Evolutionary conservation across 2,329 filamentous ascomycete species (phyloP).

Genomic region (Botrytis sinoallii): DNA sequence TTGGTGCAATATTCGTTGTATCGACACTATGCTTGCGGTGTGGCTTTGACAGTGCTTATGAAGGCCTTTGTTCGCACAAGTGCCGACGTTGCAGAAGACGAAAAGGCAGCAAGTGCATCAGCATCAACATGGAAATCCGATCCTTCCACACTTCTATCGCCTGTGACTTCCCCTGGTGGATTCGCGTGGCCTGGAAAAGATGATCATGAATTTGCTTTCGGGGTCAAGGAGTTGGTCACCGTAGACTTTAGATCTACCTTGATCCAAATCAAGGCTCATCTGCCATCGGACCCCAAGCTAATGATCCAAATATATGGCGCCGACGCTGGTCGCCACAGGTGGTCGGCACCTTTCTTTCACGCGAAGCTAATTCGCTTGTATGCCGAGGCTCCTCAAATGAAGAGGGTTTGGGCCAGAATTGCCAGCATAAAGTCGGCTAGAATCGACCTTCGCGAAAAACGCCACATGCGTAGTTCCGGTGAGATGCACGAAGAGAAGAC

Average conservation of each 20-base stretch:
- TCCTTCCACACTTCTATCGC: conserved; percentile 31
- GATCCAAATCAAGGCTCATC: conserved; percentile 81
- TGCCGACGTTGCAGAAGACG: conserved; percentile 44
- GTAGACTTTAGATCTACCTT: conserved; percentile 79
- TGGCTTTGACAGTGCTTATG: conserved; percentile 73
- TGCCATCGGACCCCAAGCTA: conserved; percentile 85
- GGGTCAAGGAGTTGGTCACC: conserved; percentile 64
- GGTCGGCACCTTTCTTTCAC: conserved; percentile 77
- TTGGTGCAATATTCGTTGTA: conserved; percentile 89
- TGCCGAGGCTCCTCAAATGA: conserved; percentile 80
- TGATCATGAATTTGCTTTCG: conserved; percentile 27
- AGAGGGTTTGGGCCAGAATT: conserved; percentile 79
- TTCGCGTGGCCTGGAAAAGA: conserved; percentile 16
- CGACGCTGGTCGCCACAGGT: conserved; percentile 80
- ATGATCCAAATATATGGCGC: conserved; percentile 86
- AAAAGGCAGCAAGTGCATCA: conserved; percentile 36
- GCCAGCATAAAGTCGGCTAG: conserved; percentile 78
- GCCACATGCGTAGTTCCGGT: conserved; percentile 60
- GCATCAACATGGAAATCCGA: conserved; percentile 19
- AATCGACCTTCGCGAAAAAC: conserved; percentile 75
- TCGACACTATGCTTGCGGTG: conserved; percentile 83
- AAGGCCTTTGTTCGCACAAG: conserved; percentile 62
- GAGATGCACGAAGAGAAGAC: conserved; percentile 70
- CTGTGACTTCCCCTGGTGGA: conserved; percentile 32
- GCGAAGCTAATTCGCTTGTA: conserved; percentile 80